Base-by-base conservation (phyloP, 1,139 yeast species). In the Sugiyamaella grinbergsii region DNA sequence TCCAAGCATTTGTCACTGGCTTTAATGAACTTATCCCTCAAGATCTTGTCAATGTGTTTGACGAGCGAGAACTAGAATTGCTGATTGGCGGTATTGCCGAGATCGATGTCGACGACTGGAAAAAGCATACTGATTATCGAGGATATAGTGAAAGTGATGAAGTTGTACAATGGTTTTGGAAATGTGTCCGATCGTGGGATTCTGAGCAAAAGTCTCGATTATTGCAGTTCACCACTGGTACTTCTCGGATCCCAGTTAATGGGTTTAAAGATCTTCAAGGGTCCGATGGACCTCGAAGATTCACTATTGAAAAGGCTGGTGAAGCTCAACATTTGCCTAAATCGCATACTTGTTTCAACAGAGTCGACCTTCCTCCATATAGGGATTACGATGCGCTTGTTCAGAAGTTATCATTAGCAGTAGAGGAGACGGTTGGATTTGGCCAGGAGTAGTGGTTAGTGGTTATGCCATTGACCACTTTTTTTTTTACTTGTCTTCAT, bases 251-350 rank as follows among this genome's bases (percentile, higher is more conserved):
- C 54, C 99, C 99, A 2, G 98, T 93, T 59, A 93, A 93, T 71
- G 99, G 99, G 37, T 93, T 93, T 76, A 93, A 93, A 71, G 99
- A 93, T 72, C 77, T 93, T 62, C 98, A 93, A 73, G 99, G 98
- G 58, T 86, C 96, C 18, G 98, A 93, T 72, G 98, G 98, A 53
- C 98, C 98, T 49, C 86, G 98, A 76, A 81, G 98, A 66, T 94
- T 94, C 69, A 93, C 98, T 5, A 91, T 93, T 69, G 98, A 94
- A 71, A 91, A 90, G 71, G 97, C 98, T 5, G 98, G 98, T 53
- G 98, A 93, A 67, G 68, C 86, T 33, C 84, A 84, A 64, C 96
- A 91, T 73, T 78, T 93, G 63, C 99, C 99, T 43, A 93, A 93
- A 70, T 86, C 96, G 22, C 98, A 94, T 68, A 89, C 96, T 8